Percentiles rank a stretch among this genome's conserved stretches.
Evolutionary conservation across 768 basidiomycete genomes (phyloP).

Genomic region (Sporobolomyces pararoseus): DNA sequence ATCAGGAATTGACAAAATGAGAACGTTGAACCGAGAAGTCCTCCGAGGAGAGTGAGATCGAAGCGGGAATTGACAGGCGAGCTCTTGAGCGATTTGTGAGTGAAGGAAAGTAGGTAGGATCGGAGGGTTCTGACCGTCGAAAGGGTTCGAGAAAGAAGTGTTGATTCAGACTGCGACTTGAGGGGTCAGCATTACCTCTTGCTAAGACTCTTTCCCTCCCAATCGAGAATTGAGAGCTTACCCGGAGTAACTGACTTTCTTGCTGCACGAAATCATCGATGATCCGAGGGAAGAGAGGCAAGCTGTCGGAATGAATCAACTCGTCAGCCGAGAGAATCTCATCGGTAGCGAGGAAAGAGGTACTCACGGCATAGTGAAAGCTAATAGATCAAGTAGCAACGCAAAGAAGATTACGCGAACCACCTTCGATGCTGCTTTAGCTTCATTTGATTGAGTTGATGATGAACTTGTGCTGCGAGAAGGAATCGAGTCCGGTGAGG

Average conservation of each 20-base stretch:
- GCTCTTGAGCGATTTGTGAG: conserved; percentile 28
- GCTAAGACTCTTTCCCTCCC: not conserved
- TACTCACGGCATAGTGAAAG: conserved; percentile 51
- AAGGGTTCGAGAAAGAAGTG: conserved; percentile 67
- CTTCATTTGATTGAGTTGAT: not conserved
- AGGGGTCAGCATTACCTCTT: conserved; percentile 44
- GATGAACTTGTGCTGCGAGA: not conserved
- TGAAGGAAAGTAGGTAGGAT: conserved; percentile 61
- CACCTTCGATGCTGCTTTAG: conserved; percentile 52
- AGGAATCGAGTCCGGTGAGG: not conserved
- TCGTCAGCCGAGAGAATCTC: conserved; percentile 49
- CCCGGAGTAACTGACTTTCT: conserved; percentile 12
- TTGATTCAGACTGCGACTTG: too few species aligned
- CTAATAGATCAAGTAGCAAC: conserved; percentile 79
- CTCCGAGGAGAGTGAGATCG: conserved; percentile 93
- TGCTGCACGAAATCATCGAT: conserved; percentile 58
- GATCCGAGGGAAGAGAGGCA: conserved; percentile 96
- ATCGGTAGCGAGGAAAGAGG: not conserved
- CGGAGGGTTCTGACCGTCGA: conserved; percentile 64
- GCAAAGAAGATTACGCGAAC: conserved; percentile 84
- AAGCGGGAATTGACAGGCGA: conserved; percentile 66
- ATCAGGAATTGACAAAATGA: conserved; percentile 83
- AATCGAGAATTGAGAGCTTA: not conserved
- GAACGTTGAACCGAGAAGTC: conserved; percentile 88
- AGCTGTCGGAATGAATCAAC: conserved; percentile 57